phyloP scores from a whole-genome alignment of 768 basidiomycete genomes.

The Lyophyllum decastes region DNA sequence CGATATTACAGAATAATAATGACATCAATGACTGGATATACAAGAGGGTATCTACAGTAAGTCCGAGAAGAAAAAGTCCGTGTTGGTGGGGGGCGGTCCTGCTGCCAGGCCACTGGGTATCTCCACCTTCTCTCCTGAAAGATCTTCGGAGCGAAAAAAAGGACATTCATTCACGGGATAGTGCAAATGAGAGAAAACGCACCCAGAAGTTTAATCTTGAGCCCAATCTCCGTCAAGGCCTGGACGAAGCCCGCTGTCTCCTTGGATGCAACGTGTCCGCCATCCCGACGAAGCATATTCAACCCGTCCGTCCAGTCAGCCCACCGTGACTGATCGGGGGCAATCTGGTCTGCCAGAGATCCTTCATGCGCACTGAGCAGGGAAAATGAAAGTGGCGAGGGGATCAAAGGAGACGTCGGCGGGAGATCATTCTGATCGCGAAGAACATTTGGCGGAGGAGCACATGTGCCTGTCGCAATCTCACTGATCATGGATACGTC shows the following conservation, averaged over 20 bases:
- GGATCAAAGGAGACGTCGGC: slow-evolving; percentile 47
- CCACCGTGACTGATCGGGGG: slow-evolving; percentile 77
- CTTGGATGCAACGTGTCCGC: slow-evolving; percentile 80
- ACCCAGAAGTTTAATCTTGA: slow-evolving; percentile 91
- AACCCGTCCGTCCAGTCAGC: slow-evolving; percentile 95
- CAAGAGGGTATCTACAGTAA: slow-evolving; percentile 28
- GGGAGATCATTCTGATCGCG: slow-evolving; percentile 64
- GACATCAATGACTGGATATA: not conserved
- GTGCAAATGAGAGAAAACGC: slow-evolving; percentile 21
- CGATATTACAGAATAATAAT: slow-evolving; percentile 25
- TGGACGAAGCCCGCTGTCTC: slow-evolving; percentile 88
- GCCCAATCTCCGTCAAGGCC: slow-evolving; percentile 85
- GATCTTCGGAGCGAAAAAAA: slow-evolving; percentile 47
- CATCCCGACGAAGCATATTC: slow-evolving; percentile 81
- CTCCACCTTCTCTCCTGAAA: slow-evolving; percentile 87
- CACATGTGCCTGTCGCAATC: slow-evolving; percentile 74
- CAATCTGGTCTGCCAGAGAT: slow-evolving; percentile 76
- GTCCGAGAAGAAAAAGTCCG: slow-evolving; percentile 87
- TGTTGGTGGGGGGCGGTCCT: slow-evolving; percentile 78
- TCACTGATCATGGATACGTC: slow-evolving; percentile 81
- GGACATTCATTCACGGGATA: slow-evolving; percentile 2
- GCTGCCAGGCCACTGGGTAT: slow-evolving; percentile 79
- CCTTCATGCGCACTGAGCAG: slow-evolving; percentile 70
- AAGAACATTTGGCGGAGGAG: slow-evolving; percentile 63
- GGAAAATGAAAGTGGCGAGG: slow-evolving; percentile 78